These are phyloP conservation scores for Kluyveromyces starmeri DNA, from an alignment of 805 yeast species.

Conservation along the genomic window DNA sequence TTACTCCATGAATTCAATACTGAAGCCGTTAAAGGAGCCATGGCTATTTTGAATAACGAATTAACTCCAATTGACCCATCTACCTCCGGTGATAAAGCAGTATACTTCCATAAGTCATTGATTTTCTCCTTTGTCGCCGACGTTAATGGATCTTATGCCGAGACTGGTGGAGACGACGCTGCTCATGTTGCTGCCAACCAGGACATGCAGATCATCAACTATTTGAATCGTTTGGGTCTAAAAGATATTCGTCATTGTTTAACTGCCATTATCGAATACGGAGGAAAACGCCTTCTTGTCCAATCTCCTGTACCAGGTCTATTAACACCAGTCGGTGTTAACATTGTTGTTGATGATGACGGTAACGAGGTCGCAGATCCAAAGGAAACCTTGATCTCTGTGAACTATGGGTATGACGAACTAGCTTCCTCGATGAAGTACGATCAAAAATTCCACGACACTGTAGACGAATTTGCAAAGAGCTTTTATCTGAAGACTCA, in stretches of 20 bases:
- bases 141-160: slow-evolving; percentile 45
- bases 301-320: slow-evolving; percentile 95
- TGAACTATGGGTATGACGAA: slow-evolving; percentile 69
- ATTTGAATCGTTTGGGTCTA: slow-evolving; percentile 56
- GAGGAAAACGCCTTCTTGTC: slow-evolving; percentile 80
- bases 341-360: slow-evolving; percentile 32
- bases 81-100: slow-evolving; percentile 51
- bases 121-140: slow-evolving; percentile 78
- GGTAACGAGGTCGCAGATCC: slow-evolving; percentile 33
- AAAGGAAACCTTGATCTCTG: slow-evolving; percentile 35
- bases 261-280: slow-evolving; percentile 81
- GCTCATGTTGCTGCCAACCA: slow-evolving; percentile 72
- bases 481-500: slow-evolving; percentile 74
- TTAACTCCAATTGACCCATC: slow-evolving; percentile 72
- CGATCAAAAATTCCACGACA: slow-evolving; percentile 44
- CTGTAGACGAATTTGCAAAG: slow-evolving; percentile 53
- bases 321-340: slow-evolving; percentile 33
- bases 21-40: slow-evolving; percentile 72
- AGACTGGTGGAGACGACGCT: slow-evolving; percentile 75
- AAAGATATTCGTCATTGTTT: slow-evolving; percentile 60
- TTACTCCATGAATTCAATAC: slow-evolving; percentile 67
- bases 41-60: slow-evolving; percentile 65
- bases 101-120: slow-evolving; percentile 72
- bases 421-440: slow-evolving; percentile 42
- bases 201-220: slow-evolving; percentile 66